Evolutionary conservation across 192 early-diverging fungal species (phyloP).

Genomic region (Ambispora gerdemannii): DNA sequence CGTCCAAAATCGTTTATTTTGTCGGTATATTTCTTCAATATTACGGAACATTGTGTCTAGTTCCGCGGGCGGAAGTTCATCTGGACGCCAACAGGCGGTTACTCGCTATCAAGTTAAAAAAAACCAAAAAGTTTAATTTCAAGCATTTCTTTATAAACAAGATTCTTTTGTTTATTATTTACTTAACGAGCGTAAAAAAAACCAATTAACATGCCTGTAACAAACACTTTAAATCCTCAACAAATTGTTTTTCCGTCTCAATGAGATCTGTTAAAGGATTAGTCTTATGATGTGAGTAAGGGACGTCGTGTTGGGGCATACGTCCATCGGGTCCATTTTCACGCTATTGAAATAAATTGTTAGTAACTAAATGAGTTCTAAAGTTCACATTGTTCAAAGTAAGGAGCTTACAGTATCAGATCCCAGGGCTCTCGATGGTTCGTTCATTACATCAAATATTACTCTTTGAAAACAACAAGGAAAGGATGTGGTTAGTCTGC

Average conservation of each 20-base stretch:
- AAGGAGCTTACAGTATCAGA: background rate
- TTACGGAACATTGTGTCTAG: slow-evolving; percentile 47
- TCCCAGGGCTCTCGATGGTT: background rate
- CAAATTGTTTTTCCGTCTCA: slow-evolving; percentile 53
- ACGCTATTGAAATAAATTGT: background rate
- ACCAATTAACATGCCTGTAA: slow-evolving; percentile 44
- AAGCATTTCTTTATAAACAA: no score
- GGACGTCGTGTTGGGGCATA: background rate
- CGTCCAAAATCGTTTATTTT: slow-evolving; percentile 49
- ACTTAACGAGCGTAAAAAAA: no score
- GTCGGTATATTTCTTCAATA: slow-evolving; percentile 47
- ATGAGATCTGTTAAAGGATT: slow-evolving; percentile 54
- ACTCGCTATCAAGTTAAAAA: slow-evolving; percentile 41
- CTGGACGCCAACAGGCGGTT: slow-evolving; percentile 49
- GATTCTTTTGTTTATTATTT: no score
- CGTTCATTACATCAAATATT: no score
- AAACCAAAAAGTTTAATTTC: no score
- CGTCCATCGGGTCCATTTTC: background rate
- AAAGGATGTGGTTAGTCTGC: no score
- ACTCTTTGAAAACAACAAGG: no score
- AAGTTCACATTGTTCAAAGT: no score
- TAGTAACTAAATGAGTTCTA: background rate
- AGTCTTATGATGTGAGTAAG: background rate
- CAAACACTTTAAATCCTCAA: slow-evolving; percentile 49
- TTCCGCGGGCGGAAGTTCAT: slow-evolving; percentile 46